Base-by-base conservation (phyloP, 176 grass and related monocot species). In the Oryza meridionalis region DNA sequence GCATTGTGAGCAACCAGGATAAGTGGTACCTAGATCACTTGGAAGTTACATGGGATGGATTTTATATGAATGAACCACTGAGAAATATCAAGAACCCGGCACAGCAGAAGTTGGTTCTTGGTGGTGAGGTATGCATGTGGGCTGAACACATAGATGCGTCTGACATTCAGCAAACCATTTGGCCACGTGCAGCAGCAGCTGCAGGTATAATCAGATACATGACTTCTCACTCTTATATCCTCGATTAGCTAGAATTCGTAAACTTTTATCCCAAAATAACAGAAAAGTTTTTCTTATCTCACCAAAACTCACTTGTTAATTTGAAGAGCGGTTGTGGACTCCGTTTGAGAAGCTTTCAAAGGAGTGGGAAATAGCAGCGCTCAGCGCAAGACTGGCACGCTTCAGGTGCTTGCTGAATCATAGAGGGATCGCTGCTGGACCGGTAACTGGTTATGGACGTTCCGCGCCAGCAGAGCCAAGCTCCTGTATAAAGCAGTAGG, bases 11-110 rank as follows among this genome's bases (percentile, higher is more conserved):
- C 92, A 92, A 97, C 86, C 92, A 97, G 78, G 90, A 97, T 75
- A 94, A 94, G 77, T 97, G 95, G 95, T 97, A 97, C 79, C 90
- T 97, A 33, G 95, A 97, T 86, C 90, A 94, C 66, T 71, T 94
- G 78, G 94, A 97, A 84, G 73, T 86, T 42, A 83, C 75, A 80
- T 97, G 95, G 95, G 78, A 94, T 84, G 88, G 78, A 27, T 94
- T 97, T 69, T 97, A 97, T 74, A 73, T 84, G 75, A 97, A 97
- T 69, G 94, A 97, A 65, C 94, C 94, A 62, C 76, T 94, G 75
- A 88, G 66, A 38, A 88, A 94, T 77, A 97, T 97, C 58, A 63
- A 65, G 27, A 94, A 89, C 22, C 92, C 67, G 16, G 67, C 82
- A 29, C 81, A 97, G 37, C 92, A 94, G 82, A 97, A 87, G 81